Evolutionary conservation across 495 filamentous ascomycete genomes (phyloP), one percentile per base, ranked within the genome.

Genomic region (Astrothelium macrocarpum): DNA sequence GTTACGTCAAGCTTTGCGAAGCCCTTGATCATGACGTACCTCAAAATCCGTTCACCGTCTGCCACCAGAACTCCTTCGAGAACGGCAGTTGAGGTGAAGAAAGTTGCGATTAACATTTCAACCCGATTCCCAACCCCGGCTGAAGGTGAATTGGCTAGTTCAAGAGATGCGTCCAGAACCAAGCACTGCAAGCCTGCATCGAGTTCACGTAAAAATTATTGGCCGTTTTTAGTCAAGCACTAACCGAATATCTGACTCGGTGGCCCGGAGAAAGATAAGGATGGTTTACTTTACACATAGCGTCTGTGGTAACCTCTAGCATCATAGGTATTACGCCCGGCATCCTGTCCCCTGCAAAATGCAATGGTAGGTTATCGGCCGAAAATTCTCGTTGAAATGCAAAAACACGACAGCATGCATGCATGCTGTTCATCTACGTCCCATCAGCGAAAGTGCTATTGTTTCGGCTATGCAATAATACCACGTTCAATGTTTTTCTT

Each of bases 121-220:
- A 14, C 18, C 43, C 9, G n/a, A 10, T 18, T 9, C 9, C 18
- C n/a, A 18, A 49, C n/a, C 18, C 43, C n/a, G 43, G 36, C n/a
- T n/a, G n/a, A n/a, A n/a, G n/a, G n/a, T n/a, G n/a, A n/a, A n/a
- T n/a, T n/a, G n/a, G n/a, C n/a, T n/a, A n/a, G n/a, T n/a, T n/a
- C n/a, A n/a, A n/a, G n/a, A n/a, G n/a, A n/a, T n/a, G n/a, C n/a
- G n/a, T n/a, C n/a, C n/a, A n/a, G n/a, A n/a, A n/a, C n/a, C n/a
- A n/a, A n/a, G n/a, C n/a, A n/a, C n/a, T n/a, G n/a, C n/a, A n/a
- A n/a, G 23, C 25, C 49, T 29, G 25, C 7, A 56, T 25, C 49
- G 49, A 20, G 49, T 29, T 56, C 49, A 56, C 49, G 49, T 56
- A 56, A 56, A 56, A 56, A 29, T 56, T 56, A 56, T 56, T 56